phyloP scores from a whole-genome alignment of 768 basidiomycete species.

The Leccinum rimulosum region DNA sequence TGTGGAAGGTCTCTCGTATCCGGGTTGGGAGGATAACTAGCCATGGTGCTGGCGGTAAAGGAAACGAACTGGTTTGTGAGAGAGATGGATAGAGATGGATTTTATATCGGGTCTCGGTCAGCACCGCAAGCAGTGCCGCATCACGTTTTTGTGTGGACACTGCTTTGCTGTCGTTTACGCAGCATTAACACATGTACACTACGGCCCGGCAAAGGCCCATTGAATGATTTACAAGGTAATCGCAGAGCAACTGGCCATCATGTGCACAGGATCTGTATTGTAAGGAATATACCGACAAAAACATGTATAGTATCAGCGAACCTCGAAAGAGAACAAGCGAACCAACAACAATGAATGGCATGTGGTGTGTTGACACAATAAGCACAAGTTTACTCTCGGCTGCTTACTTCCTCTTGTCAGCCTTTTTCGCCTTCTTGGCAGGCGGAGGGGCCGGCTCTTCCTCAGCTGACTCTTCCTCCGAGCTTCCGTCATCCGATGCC shows the following conservation, averaged over 20 bases:
- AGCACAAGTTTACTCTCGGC: constrained; percentile 4
- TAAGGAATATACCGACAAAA: constrained; percentile 28
- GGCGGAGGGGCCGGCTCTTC: constrained; percentile 28
- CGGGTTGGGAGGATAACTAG: constrained; percentile 46
- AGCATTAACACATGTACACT: background rate
- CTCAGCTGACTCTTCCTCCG: constrained; percentile 27
- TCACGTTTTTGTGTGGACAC: constrained; percentile 24
- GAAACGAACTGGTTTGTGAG: constrained; percentile 20
- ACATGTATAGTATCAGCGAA: constrained; percentile 25
- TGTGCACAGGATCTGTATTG: constrained; percentile 13
- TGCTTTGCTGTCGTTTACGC: constrained; percentile 33
- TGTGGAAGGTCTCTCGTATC: constrained; percentile 60
- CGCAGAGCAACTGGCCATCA: background rate
- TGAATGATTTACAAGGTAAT: constrained; percentile 4
- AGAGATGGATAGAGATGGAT: constrained; percentile 12
- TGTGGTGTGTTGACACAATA: constrained; percentile 7
- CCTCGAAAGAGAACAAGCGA: constrained; percentile 2
- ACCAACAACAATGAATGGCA: constrained; percentile 1
- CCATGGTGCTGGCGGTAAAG: constrained; percentile 32
- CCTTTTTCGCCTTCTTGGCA: constrained; percentile 30
- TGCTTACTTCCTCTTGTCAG: constrained; percentile 25
- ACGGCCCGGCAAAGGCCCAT: constrained; percentile 15
- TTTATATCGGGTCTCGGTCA: constrained; percentile 21
- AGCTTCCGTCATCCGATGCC: constrained; percentile 20
- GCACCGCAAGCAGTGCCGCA: constrained; percentile 16